Evolutionary conservation across 2,329 filamentous ascomycete species (phyloP).

Genomic region (Colletotrichum simmondsii): DNA sequence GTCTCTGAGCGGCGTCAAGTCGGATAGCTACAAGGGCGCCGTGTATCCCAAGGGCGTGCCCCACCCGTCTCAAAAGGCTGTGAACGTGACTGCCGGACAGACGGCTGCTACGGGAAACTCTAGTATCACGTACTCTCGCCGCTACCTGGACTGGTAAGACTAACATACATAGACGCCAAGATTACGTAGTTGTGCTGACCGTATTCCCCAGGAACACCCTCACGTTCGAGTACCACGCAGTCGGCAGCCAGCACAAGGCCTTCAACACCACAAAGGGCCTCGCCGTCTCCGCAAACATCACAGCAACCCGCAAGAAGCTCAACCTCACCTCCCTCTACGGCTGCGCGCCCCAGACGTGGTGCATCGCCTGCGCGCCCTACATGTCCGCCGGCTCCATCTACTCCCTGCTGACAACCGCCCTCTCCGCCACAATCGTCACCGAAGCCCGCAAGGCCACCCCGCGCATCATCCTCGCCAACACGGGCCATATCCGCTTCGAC

Average conservation of each 20-base stretch:
- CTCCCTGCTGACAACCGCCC: slow-evolving; percentile 1
- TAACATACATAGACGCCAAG: too few species aligned
- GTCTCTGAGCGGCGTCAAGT: slow-evolving; percentile 69
- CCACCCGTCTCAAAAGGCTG: slow-evolving; percentile 52
- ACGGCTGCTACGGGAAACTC: slow-evolving; percentile 40
- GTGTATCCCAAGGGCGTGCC: slow-evolving; percentile 49
- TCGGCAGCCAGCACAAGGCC: slow-evolving; percentile 51
- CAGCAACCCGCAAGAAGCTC: slow-evolving; percentile 59
- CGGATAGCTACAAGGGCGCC: slow-evolving; percentile 49
- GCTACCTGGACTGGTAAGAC: slow-evolving; percentile 77
- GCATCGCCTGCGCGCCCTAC: slow-evolving; percentile 65
- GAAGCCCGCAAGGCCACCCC: slow-evolving; percentile 53
- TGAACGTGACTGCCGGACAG: not conserved
- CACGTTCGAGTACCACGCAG: slow-evolving; percentile 70
- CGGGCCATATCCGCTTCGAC: slow-evolving; percentile 70
- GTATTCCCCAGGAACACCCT: slow-evolving; percentile 2
- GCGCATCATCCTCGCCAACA: slow-evolving; percentile 70
- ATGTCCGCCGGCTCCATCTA: slow-evolving; percentile 37
- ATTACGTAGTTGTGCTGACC: too few species aligned
- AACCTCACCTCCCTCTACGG: slow-evolving; percentile 68
- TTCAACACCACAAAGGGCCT: slow-evolving; percentile 49
- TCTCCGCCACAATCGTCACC: slow-evolving; percentile 55
- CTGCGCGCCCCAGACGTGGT: slow-evolving; percentile 70
- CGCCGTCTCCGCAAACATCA: slow-evolving; percentile 60
- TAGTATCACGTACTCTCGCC: slow-evolving; percentile 61